phyloP scores from a whole-genome alignment of 108 stramenopile genomes.

The Cyclotella atomus region DNA sequence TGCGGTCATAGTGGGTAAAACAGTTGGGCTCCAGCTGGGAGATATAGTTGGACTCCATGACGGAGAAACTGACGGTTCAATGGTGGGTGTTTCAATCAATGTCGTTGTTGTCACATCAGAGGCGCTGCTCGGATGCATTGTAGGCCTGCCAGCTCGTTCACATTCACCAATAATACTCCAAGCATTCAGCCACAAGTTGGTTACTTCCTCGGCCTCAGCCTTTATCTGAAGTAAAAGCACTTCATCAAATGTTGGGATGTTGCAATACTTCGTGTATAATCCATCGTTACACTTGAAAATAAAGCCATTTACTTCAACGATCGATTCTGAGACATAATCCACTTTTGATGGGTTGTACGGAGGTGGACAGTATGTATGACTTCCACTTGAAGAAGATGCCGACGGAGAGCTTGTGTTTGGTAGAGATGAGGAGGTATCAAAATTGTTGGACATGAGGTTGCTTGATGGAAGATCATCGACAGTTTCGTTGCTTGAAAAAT shows the following conservation, averaged over 20 bases:
- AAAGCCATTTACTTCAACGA: conserved; percentile 14
- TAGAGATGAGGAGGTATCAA: neutral
- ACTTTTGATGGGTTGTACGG: conserved; percentile 8
- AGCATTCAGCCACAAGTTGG: conserved; percentile 21
- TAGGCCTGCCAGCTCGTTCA: neutral
- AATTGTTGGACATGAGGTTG: neutral
- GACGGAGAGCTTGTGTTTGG: neutral
- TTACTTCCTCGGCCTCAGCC: neutral
- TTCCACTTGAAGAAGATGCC: neutral
- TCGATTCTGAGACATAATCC: neutral
- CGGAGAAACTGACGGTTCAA: neutral
- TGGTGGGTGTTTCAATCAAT: neutral
- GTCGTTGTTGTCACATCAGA: neutral
- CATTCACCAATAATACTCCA: conserved; percentile 17
- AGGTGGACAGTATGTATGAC: conserved; percentile 6
- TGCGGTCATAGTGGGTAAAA: neutral
- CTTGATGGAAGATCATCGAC: neutral
- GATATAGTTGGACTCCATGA: neutral
- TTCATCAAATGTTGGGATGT: conserved; percentile 16
- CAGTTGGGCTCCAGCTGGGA: neutral
- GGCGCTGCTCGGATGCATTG: neutral
- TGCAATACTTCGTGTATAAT: conserved; percentile 24
- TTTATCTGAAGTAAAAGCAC: neutral
- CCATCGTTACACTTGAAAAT: conserved; percentile 8
- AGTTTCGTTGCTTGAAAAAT: too few relatives aligned